These are phyloP conservation scores for Haematococcus sp. DNA, from an alignment of 139 green algal species.

Conservation along the genomic window DNA sequence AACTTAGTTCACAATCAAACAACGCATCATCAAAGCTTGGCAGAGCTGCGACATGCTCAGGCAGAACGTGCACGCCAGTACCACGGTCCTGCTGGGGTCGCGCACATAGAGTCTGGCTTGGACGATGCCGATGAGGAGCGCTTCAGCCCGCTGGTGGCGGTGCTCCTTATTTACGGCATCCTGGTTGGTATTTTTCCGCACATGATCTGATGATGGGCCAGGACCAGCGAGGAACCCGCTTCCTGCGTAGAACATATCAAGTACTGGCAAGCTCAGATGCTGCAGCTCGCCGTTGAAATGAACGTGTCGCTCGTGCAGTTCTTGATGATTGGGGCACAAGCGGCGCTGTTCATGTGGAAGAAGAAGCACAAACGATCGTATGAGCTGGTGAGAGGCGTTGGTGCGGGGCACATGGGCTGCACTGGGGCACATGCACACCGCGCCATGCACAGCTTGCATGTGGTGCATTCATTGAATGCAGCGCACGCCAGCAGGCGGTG, in stretches of 20 bases:
- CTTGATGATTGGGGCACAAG: conserved; percentile 56
- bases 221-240: conserved; percentile 11
- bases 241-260: background rate
- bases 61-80: no score
- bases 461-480: no score
- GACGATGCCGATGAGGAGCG: no score
- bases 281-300: background rate
- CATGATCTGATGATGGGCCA: conserved; percentile 14
- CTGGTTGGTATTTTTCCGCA: conserved; percentile 13
- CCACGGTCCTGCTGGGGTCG: no score
- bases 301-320: conserved; percentile 6
- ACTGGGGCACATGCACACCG: no score
- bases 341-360: conserved; percentile 73
- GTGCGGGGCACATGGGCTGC: background rate
- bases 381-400: conserved; percentile 56
- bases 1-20: no score
- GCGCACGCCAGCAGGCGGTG: no score
- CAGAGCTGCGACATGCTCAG: no score
- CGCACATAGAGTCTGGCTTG: no score
- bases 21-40: no score
- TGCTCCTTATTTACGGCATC: conserved; percentile 33
- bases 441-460: background rate
- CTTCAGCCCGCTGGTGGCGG: background rate
- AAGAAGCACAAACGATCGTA: conserved; percentile 73
- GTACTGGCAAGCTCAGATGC: background rate